Evolutionary conservation across 2,329 filamentous ascomycete species (phyloP), one percentile per base, ranked within the genome.

Genomic region (Pseudocercospora macadamiae): DNA sequence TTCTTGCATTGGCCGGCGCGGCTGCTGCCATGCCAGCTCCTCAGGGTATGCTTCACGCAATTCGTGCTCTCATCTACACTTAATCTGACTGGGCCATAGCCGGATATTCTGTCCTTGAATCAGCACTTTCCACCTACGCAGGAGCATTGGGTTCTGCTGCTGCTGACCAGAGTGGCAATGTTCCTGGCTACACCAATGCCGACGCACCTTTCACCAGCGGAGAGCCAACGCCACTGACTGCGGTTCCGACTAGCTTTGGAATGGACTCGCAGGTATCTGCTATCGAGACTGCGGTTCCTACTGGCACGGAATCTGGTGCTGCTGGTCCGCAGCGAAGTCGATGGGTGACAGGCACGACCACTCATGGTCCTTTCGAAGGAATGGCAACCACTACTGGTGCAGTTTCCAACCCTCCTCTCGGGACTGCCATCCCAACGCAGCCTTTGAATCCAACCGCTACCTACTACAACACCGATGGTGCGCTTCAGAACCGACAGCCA

Each of bases 331-430:
- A 80, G 59, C 70, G 79, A 53, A 83, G 78, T 76, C 76, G 65
- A 45, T 73, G 80, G 55, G 73, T 81, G 12, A 83, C 80, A 34
- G 83, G 88, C 26, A 78, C 85, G 4, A 88, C 86, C 2, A 84
- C 82, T 3, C 89, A 93, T 70, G 89, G 89, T 0, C 82, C 88
- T 0, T 93, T 80, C 72, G 83, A 76, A 2, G 90, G 89, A 2
- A 82, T 82, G 0, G 76, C 87, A 0, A 89, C 87, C 0, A 89
- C 87, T 0, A 91, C 85, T 0, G 90, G 90, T 3, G 90, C 89
- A 19, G 73, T 89, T 2, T 82, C 80, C 6, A 88, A 82, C 30
- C 77, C 75, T 0, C 80, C 86, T 0, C 62, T 87, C 0, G 86
- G 83, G 0, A 73, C 83, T 0, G 83, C 82, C 1, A 82, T 93